Evolutionary conservation across 257 asterid species (phyloP).

Genomic region (Solanum pinnatisectum): DNA sequence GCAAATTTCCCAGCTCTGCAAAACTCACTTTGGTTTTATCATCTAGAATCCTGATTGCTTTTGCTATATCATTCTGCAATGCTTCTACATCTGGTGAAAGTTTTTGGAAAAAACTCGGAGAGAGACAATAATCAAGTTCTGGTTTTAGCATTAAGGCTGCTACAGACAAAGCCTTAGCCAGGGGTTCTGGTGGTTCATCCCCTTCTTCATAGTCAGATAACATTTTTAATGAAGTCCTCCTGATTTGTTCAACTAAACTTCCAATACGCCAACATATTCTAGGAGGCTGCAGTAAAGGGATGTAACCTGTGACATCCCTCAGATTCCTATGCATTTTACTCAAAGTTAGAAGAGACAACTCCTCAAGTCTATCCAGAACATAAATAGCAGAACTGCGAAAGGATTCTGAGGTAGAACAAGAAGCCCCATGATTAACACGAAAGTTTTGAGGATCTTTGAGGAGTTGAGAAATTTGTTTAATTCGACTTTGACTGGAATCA

Average conservation of each 20-base stretch:
- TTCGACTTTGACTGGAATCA: conserved; percentile 18
- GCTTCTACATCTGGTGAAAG: conserved; percentile 56
- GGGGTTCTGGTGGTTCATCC: conserved; percentile 35
- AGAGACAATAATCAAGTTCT: conserved; percentile 22
- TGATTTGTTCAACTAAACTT: conserved; percentile 15
- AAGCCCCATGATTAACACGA: conserved; percentile 4
- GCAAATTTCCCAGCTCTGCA: conserved; percentile 36
- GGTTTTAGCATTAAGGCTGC: conserved; percentile 56
- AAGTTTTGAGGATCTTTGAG: conserved; percentile 38
- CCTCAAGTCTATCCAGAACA: conserved; percentile 45
- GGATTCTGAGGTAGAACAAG: conserved; percentile 18
- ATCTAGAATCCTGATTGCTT: conserved; percentile 38
- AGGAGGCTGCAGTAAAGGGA: conserved; percentile 19
- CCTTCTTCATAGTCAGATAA: conserved; percentile 28
- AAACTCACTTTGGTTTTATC: conserved; percentile 20
- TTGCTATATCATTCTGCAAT: conserved; percentile 61
- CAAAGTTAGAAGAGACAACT: conserved; percentile 30
- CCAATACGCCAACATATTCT: conserved; percentile 10
- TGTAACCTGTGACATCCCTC: conserved; percentile 27
- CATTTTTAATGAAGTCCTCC: conserved; percentile 35
- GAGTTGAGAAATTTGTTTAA: conserved; percentile 26
- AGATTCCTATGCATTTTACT: conserved; percentile 63
- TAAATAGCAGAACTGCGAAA: conserved; percentile 42
- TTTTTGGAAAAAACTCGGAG: conserved; percentile 28
- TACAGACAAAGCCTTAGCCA: conserved; percentile 61